phyloP scores from a whole-genome alignment of 139 green algal species.

The Desmodesmus armatus region DNA sequence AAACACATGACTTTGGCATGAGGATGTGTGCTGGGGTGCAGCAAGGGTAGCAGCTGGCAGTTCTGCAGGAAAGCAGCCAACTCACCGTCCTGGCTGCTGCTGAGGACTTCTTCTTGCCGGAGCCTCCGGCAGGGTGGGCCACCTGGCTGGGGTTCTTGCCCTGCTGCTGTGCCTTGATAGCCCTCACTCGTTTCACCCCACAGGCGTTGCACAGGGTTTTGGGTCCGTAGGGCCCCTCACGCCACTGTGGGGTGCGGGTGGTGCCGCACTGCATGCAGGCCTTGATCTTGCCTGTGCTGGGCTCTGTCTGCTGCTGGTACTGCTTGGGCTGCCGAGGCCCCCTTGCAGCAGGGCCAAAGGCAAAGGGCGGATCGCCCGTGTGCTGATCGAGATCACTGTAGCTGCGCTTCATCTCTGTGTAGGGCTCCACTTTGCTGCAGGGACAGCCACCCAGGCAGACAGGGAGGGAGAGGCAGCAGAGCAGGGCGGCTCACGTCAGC shows the following conservation, averaged over 20 bases:
- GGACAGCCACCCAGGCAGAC: background rate
- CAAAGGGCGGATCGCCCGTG: background rate
- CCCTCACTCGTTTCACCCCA: slow-evolving; percentile 70
- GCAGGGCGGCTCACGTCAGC: too few species aligned
- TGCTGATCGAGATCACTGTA: slow-evolving; percentile 37
- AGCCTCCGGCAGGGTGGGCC: too few species aligned
- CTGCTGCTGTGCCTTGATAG: slow-evolving; percentile 60
- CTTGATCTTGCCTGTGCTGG: slow-evolving; percentile 47
- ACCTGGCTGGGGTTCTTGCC: too few species aligned
- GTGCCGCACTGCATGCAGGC: slow-evolving; percentile 50
- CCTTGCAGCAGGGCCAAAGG: background rate
- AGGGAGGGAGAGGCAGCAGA: background rate
- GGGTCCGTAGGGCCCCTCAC: slow-evolving; percentile 77
- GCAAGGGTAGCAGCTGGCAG: background rate
- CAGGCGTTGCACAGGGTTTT: slow-evolving; percentile 90
- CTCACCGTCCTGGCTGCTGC: slow-evolving; percentile 15
- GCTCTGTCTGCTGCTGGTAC: background rate
- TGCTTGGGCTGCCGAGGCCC: slow-evolving; percentile 16
- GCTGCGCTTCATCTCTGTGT: slow-evolving; percentile 41
- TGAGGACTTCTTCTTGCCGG: slow-evolving; percentile 26
- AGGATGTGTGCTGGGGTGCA: background rate
- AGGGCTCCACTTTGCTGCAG: too few species aligned
- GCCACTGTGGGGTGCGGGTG: slow-evolving; percentile 78
- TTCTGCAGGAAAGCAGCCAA: background rate
- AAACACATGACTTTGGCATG: background rate